These are phyloP conservation scores for Fraxinus baroniana DNA, from an alignment of 305 asterid genomes.

Conservation along the genomic window DNA sequence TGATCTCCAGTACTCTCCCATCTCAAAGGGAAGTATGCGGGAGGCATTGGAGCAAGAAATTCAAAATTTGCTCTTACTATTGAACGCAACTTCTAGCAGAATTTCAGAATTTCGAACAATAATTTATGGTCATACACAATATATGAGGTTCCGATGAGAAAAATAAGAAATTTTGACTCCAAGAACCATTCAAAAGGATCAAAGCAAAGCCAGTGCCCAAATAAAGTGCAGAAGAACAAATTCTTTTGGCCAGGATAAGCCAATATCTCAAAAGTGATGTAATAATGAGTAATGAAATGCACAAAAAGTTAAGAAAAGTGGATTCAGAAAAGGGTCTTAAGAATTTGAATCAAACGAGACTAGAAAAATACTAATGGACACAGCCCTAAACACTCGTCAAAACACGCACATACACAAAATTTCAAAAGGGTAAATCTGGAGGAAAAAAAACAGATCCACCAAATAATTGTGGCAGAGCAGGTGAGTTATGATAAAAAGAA, in stretches of 20 bases:
- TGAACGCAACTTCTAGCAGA: constrained; percentile 1
- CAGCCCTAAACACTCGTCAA: background rate
- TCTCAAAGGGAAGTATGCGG: constrained; percentile 59
- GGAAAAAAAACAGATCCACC: constrained; percentile 7
- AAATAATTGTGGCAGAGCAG: constrained; percentile 24
- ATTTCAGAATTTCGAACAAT: background rate
- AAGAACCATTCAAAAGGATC: background rate
- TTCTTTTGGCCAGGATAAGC: constrained; percentile 13
- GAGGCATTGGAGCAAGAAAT: constrained; percentile 33
- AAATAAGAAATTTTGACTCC: background rate
- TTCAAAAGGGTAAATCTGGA: constrained; percentile 12
- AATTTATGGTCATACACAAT: background rate
- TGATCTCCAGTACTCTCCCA: constrained; percentile 90
- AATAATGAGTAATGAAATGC: constrained; percentile 15
- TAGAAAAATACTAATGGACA: background rate
- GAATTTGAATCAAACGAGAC: background rate
- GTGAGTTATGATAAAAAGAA: background rate
- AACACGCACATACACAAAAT: background rate
- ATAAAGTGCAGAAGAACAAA: background rate
- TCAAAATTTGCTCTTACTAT: background rate
- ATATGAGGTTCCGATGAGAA: background rate
- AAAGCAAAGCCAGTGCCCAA: background rate
- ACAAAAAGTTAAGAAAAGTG: constrained; percentile 11
- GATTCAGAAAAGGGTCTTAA: constrained; percentile 11
- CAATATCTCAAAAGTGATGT: constrained; percentile 11